Evolutionary conservation across 2,329 filamentous ascomycete species (phyloP).

Genomic region (Pseudocercospora pini-densiflorae): DNA sequence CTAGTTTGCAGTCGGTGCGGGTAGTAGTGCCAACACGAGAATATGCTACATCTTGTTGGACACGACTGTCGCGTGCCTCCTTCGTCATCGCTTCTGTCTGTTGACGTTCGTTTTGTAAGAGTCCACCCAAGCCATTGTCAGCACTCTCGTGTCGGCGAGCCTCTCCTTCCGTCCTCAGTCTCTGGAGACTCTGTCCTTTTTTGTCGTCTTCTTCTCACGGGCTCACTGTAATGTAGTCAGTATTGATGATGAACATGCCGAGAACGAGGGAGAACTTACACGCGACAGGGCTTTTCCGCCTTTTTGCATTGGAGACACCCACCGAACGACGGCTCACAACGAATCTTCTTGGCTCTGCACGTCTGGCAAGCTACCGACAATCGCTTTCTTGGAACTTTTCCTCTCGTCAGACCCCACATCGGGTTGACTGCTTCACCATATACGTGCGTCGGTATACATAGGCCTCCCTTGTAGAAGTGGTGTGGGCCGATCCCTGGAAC

Average conservation of each 20-base stretch:
- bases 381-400: slow-evolving; percentile 24
- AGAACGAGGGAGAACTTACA: slow-evolving; percentile 14
- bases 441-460: slow-evolving; percentile 19
- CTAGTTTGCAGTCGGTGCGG: background rate
- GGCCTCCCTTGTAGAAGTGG: slow-evolving; percentile 14
- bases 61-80: background rate
- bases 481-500: slow-evolving; percentile 14
- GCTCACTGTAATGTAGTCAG: slow-evolving; percentile 16
- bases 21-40: background rate
- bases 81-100: background rate
- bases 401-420: slow-evolving; percentile 17
- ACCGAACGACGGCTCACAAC: slow-evolving; percentile 19
- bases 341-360: slow-evolving; percentile 23
- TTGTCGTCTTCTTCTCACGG: slow-evolving; percentile 11
- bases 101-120: background rate
- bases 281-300: slow-evolving; percentile 16
- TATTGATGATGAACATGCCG: background rate
- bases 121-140: background rate
- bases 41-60: background rate
- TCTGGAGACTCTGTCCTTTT: slow-evolving; percentile 1
- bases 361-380: slow-evolving; percentile 20
- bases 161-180: background rate
- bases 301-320: slow-evolving; percentile 23
- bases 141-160: background rate
- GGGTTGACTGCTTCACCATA: slow-evolving; percentile 14